These are phyloP conservation scores for Rhizophagus sp. DNA, from an alignment of 192 early-diverging fungal genomes.

Conservation along the genomic window DNA sequence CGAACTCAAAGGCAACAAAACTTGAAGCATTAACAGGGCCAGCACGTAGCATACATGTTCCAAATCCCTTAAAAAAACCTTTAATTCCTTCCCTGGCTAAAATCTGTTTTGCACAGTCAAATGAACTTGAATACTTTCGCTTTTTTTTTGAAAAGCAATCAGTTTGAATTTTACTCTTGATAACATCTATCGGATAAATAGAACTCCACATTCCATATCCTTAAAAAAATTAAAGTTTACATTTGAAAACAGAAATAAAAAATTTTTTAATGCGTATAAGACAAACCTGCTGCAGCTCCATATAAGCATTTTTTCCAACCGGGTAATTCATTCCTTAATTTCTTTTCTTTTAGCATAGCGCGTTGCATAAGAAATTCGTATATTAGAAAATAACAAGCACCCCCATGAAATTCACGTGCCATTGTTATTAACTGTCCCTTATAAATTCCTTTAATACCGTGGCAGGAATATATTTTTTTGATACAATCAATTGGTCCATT, in stretches of 20 bases:
- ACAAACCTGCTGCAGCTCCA: constrained; percentile 86
- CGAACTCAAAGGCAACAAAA: constrained; percentile 78
- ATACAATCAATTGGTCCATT: constrained; percentile 85
- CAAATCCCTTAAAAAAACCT: constrained; percentile 87
- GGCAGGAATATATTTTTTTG: constrained; percentile 69
- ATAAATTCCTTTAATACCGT: constrained; percentile 84
- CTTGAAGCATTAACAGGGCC: constrained; percentile 93
- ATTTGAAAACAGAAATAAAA: neutral
- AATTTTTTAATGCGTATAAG: constrained; percentile 49
- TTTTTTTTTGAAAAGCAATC: constrained; percentile 71
- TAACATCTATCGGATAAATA: constrained; percentile 89
- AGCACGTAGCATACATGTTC: constrained; percentile 86
- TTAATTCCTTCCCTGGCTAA: constrained; percentile 75
- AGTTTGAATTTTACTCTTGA: constrained; percentile 96
- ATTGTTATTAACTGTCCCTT: constrained; percentile 89
- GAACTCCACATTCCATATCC: constrained; percentile 71
- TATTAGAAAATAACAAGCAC: constrained; percentile 90
- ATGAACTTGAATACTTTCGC: constrained; percentile 67
- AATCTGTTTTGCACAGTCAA: constrained; percentile 83
- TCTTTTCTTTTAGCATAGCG: constrained; percentile 63
- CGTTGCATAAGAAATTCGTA: constrained; percentile 91
- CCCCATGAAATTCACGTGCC: constrained; percentile 88
- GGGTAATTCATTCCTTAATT: constrained; percentile 66
- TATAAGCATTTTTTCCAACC: constrained; percentile 76
- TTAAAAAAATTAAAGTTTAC: constrained; percentile 24